A percentile compares a stretch with the other conserved stretches of the same genome.
phyloP scores from a whole-genome alignment of 495 filamentous ascomycete species.

The Aspergillus ostianus region DNA sequence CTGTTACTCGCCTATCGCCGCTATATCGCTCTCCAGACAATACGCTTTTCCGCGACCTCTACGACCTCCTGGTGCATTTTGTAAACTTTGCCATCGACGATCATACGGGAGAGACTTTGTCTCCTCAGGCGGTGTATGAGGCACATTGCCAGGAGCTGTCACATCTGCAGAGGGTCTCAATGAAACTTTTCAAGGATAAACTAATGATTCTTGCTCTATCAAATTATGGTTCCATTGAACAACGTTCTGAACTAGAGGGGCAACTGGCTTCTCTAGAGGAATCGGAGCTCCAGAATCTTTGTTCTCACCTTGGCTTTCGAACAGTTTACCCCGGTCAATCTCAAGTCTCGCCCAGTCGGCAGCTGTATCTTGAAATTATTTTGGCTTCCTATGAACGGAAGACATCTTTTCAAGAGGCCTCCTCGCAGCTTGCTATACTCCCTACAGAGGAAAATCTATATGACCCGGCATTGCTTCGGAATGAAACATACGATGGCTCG shows the following conservation, averaged over 20 bases:
- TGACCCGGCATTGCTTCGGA: conserved; percentile 76
- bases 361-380: conserved; percentile 73
- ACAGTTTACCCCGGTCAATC: conserved; percentile 74
- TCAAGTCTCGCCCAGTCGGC: conserved; percentile 58
- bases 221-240: conserved; percentile 85
- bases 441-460: conserved; percentile 86
- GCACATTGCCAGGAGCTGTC: conserved; percentile 73
- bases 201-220: conserved; percentile 86
- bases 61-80: conserved; percentile 77
- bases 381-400: conserved; percentile 75
- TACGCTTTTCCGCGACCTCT: conserved; percentile 78
- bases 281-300: conserved; percentile 68
- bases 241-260: conserved; percentile 72
- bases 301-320: conserved; percentile 69
- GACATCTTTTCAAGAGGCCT: conserved; percentile 78
- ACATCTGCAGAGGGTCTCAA: conserved; percentile 73
- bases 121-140: conserved; percentile 70
- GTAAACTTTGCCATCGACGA: conserved; percentile 88
- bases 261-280: conserved; percentile 72
- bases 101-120: conserved; percentile 75
- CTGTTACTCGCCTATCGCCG: conserved; percentile 77
- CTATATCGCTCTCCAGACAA: conserved; percentile 72
- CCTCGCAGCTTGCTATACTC: conserved; percentile 66
- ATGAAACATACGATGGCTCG: conserved; percentile 87
- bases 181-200: conserved; percentile 87